Evolutionary conservation across 768 basidiomycete genomes (phyloP).

Genomic region (Pisolithus albus): DNA sequence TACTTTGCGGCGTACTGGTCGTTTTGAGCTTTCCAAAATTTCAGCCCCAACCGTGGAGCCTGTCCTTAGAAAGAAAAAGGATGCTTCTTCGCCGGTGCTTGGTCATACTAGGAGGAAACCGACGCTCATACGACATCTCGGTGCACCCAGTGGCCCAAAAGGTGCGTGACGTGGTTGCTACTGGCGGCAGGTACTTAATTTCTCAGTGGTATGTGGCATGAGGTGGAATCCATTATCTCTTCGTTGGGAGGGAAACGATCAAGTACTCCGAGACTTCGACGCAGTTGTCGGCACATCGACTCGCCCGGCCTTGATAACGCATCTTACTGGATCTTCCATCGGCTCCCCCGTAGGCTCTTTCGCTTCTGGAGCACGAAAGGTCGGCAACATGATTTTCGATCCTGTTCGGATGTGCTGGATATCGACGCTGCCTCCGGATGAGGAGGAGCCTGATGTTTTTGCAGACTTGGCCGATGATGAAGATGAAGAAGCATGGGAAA

Average conservation of each 20-base stretch:
- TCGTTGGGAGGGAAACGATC: constrained; percentile 98
- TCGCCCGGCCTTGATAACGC: constrained; percentile 93
- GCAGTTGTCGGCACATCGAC: constrained; percentile 69
- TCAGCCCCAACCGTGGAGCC: constrained; percentile 23
- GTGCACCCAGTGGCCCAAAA: constrained; percentile 61
- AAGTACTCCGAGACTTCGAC: constrained; percentile 86
- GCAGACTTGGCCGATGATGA: constrained; percentile 90
- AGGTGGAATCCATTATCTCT: constrained; percentile 88
- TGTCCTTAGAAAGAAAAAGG: constrained; percentile 51
- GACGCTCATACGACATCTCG: constrained; percentile 81
- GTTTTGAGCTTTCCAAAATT: constrained; percentile 48
- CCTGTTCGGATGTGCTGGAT: constrained; percentile 94
- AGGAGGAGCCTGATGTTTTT: constrained; percentile 95
- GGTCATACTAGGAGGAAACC: constrained; percentile 62
- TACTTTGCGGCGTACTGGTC: constrained; percentile 49
- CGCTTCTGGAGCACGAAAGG: constrained; percentile 75
- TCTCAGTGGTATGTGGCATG: constrained; percentile 91
- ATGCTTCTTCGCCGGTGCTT: constrained; percentile 37
- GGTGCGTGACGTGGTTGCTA: constrained; percentile 38
- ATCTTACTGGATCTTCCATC: constrained; percentile 81
- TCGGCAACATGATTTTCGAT: constrained; percentile 98
- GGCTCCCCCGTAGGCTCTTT: constrained; percentile 73
- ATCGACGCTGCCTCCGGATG: constrained; percentile 74
- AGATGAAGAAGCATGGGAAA: constrained; percentile 64
- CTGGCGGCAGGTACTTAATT: constrained; percentile 8